These are phyloP conservation scores for Xylaria curta DNA, from an alignment of 495 filamentous ascomycete genomes.

Conservation along the genomic window DNA sequence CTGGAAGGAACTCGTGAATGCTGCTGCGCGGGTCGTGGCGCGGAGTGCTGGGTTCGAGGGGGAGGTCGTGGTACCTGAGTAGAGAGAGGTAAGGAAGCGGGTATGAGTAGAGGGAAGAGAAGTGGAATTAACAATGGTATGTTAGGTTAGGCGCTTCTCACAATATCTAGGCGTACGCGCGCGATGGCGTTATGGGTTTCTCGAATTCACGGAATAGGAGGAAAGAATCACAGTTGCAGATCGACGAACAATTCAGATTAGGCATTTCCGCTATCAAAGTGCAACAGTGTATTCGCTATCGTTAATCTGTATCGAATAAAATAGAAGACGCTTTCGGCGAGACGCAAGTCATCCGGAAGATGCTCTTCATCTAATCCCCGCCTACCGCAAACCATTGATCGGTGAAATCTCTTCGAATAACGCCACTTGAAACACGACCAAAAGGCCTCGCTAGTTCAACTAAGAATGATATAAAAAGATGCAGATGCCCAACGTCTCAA, in stretches of 20 bases:
- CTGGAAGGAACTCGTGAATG: slow-evolving; percentile 34
- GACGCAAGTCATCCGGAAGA: background rate
- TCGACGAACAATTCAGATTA: background rate
- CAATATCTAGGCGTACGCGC: background rate
- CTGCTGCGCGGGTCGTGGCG: slow-evolving; percentile 30
- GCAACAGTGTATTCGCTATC: background rate
- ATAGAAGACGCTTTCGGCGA: background rate
- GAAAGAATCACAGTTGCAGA: background rate
- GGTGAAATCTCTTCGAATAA: too few species aligned
- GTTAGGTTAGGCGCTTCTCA: background rate
- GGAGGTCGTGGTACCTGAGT: slow-evolving; percentile 5
- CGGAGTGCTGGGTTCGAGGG: slow-evolving; percentile 28
- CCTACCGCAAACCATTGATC: too few species aligned
- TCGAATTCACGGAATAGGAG: background rate
- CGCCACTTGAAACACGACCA: background rate
- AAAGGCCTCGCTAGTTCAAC: background rate
- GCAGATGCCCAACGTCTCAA: too few species aligned
- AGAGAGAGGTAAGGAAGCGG: background rate
- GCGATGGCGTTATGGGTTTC: background rate
- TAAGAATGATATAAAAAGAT: background rate
- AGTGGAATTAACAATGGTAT: background rate
- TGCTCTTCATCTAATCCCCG: too few species aligned
- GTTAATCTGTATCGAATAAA: background rate
- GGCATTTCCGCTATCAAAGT: background rate
- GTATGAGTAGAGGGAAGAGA: background rate